A percentile compares a stretch with the other conserved stretches of the same genome.
These are phyloP conservation scores for Chaetomium fimeti DNA, from an alignment of 495 filamentous ascomycete species.

Conservation along the genomic window DNA sequence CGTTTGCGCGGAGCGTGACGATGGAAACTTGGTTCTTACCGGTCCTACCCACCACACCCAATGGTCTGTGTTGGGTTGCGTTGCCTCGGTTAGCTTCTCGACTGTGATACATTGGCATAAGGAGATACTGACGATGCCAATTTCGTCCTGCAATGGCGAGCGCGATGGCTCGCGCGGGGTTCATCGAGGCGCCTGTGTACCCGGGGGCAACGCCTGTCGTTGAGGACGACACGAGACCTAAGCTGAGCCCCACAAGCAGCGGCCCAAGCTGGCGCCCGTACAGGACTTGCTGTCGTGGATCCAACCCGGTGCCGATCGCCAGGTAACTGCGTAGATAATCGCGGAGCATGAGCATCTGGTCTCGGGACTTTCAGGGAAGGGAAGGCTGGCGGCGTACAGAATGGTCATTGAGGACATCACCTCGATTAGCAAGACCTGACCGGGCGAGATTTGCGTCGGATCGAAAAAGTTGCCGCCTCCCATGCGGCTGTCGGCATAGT, in stretches of 20 bases:
- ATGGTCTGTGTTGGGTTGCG: slow-evolving; percentile 25
- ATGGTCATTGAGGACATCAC: slow-evolving; percentile 44
- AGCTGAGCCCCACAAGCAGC: slow-evolving; percentile 51
- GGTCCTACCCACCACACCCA: slow-evolving; percentile 42
- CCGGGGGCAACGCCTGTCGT: slow-evolving; percentile 47
- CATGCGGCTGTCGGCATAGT: slow-evolving; percentile 9
- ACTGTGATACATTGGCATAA: no score
- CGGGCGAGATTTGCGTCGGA: slow-evolving; percentile 23
- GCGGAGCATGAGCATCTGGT: background rate
- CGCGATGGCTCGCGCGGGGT: slow-evolving; percentile 35
- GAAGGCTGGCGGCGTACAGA: slow-evolving; percentile 28
- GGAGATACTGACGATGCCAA: slow-evolving; percentile 23
- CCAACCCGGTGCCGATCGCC: slow-evolving; percentile 55
- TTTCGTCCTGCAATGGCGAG: slow-evolving; percentile 32
- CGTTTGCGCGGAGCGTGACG: no score
- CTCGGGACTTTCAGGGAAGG: background rate
- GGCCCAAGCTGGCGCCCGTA: slow-evolving; percentile 54
- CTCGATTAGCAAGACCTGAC: slow-evolving; percentile 47
- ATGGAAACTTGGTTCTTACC: slow-evolving; percentile 9
- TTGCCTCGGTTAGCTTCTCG: background rate
- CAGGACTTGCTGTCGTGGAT: slow-evolving; percentile 53
- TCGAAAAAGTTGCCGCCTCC: slow-evolving; percentile 41
- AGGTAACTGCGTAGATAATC: slow-evolving; percentile 31
- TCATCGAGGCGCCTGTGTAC: slow-evolving; percentile 45
- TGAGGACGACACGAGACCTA: slow-evolving; percentile 49